These are phyloP conservation scores for Fibroporia radiculosa DNA, from an alignment of 768 basidiomycete species.

Conservation along the genomic window DNA sequence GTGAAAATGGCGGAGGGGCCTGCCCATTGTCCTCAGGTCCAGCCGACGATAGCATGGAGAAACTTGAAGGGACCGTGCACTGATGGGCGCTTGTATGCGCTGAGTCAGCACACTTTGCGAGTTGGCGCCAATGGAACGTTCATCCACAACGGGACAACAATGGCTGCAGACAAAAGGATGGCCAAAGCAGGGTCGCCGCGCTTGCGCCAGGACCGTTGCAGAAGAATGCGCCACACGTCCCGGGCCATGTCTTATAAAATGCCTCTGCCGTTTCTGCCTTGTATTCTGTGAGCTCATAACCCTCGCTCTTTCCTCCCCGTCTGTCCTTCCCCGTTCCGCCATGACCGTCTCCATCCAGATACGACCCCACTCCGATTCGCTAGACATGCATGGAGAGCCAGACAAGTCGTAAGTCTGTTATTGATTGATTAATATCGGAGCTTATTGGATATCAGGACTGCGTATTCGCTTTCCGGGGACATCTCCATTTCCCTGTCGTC, in stretches of 20 bases:
- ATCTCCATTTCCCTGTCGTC: conserved; percentile 57
- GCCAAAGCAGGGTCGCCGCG: conserved; percentile 9
- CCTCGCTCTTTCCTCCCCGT: neutral
- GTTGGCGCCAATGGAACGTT: conserved; percentile 3
- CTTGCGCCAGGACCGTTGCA: too few relatives aligned
- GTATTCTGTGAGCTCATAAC: neutral
- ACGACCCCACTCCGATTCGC: conserved; percentile 42
- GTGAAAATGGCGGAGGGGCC: too few relatives aligned
- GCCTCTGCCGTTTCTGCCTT: too few relatives aligned
- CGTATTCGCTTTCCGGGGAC: conserved; percentile 84
- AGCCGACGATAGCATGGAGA: too few relatives aligned
- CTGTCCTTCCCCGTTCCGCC: conserved; percentile 1
- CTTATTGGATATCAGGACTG: conserved; percentile 42
- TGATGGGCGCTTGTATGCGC: too few relatives aligned
- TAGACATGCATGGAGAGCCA: conserved; percentile 68
- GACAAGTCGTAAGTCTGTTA: conserved; percentile 48
- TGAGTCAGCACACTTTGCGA: too few relatives aligned
- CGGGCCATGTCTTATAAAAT: too few relatives aligned
- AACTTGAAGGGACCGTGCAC: too few relatives aligned
- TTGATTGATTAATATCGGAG: neutral
- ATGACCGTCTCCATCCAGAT: conserved; percentile 69
- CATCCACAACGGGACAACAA: conserved; percentile 14
- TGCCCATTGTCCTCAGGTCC: too few relatives aligned
- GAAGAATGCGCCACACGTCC: too few relatives aligned
- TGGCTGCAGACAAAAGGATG: conserved; percentile 15